Evolutionary conservation across 2,329 filamentous ascomycete genomes (phyloP), one percentile per base, ranked within the genome.

Genomic region (Taxawa tesnikishii): DNA sequence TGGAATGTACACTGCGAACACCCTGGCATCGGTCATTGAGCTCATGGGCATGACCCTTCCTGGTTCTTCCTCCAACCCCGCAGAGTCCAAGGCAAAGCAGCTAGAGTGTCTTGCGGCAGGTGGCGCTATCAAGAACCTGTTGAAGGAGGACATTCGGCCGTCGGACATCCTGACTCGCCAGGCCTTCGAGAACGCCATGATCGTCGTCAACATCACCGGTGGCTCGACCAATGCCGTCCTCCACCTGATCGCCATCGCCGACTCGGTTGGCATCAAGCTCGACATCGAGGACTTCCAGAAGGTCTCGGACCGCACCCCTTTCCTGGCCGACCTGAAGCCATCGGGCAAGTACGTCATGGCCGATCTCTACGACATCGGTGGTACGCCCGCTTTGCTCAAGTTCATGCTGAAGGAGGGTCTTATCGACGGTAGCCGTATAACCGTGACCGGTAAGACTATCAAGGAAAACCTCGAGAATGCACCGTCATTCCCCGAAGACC

Each of bases 1-100:
- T 54, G 83, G 83, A 47, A 92, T 92, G 63, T 68, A 67, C 51
- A 68, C 64, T 9, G 64, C 64, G 27, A 68, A 68, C 50, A 68
- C 63, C 28, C 62, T 68, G 54, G 63, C 63, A 24, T 65, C 60
- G 5, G 59, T 63, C 6, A 64, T 67, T 33, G 64, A 68, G 43
- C 54, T 52, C 28, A 65, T 68, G 55, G 64, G 64, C 35, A 58
- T 68, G 55, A 57, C 62, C 15, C 54, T 68, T 4, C 64, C 64
- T 27, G 63, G 63, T 16, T 67, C 63, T 9, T 67, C 63, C 0
- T 62, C 63, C 2, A 67, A 67, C 41, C 63, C 64, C 4, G 64
- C 64, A 19, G 57, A 58, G 38, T 66, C 62, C 31, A 59, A 64
- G 44, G 64, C 61, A 5, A 68, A 68, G 50, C 56, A 62, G 37